These are phyloP conservation scores for Microdochium nivale DNA, from an alignment of 2,329 filamentous ascomycete genomes.

Conservation along the genomic window DNA sequence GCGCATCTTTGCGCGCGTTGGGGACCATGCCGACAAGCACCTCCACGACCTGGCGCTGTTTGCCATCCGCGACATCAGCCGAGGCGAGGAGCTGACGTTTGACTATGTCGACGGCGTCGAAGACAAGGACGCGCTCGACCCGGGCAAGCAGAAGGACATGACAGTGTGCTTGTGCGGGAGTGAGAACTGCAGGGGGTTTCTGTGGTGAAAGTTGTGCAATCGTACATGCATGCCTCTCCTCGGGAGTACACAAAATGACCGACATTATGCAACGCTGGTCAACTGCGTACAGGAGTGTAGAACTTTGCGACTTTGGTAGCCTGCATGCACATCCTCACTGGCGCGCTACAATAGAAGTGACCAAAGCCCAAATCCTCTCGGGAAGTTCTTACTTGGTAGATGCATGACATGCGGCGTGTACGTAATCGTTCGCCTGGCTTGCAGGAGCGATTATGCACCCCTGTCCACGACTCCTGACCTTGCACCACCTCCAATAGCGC, in stretches of 20 bases:
- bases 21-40: conserved; percentile 65
- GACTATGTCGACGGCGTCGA: conserved; percentile 64
- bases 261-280: too few relatives aligned
- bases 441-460: neutral
- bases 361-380: too few relatives aligned
- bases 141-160: conserved; percentile 42
- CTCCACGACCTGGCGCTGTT: conserved; percentile 74
- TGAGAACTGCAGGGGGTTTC: conserved; percentile 55
- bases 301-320: too few relatives aligned
- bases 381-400: too few relatives aligned
- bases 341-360: too few relatives aligned
- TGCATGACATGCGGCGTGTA: too few relatives aligned
- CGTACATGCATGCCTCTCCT: too few relatives aligned
- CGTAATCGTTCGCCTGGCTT: neutral
- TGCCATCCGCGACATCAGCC: conserved; percentile 55
- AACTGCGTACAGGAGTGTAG: too few relatives aligned
- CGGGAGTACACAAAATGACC: too few relatives aligned
- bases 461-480: too few relatives aligned
- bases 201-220: conserved; percentile 59
- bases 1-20: conserved; percentile 69
- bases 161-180: conserved; percentile 54
- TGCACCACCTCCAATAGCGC: too few relatives aligned
- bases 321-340: too few relatives aligned
- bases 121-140: conserved; percentile 39
- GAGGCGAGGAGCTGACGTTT: conserved; percentile 66